A percentile compares a stretch with the other conserved stretches of the same genome.
Evolutionary conservation across 1,139 yeast genomes (phyloP).

Genomic region (Pichia sp.): DNA sequence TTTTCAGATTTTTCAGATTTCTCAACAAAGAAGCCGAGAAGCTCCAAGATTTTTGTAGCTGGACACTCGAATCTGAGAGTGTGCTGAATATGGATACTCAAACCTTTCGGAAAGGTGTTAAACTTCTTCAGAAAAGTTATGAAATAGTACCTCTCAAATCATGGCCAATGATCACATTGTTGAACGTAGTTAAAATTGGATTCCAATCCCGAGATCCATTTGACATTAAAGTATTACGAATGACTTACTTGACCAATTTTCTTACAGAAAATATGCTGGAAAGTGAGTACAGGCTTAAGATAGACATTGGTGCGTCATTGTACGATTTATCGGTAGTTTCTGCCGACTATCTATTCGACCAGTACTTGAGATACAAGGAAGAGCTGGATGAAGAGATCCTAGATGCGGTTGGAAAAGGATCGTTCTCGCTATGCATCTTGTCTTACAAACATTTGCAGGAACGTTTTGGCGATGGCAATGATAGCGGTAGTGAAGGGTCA

Average conservation of each 20-base stretch:
- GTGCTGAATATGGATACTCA: background rate
- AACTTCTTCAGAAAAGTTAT: background rate
- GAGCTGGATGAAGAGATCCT: background rate
- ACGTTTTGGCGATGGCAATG: background rate
- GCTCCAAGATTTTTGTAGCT: slow-evolving; percentile 4
- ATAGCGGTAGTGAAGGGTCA: background rate
- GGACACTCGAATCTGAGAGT: background rate
- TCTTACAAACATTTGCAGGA: slow-evolving; percentile 5
- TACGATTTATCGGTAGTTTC: slow-evolving; percentile 6
- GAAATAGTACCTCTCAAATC: slow-evolving; percentile 10
- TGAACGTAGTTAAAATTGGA: background rate
- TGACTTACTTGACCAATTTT: slow-evolving; percentile 7
- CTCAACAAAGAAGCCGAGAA: slow-evolving; percentile 1
- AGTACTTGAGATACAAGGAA: background rate
- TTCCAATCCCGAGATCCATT: background rate
- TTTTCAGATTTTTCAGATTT: slow-evolving; percentile 3
- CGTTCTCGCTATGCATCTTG: slow-evolving; percentile 8
- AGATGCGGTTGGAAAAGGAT: slow-evolving; percentile 7
- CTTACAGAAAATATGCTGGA: slow-evolving; percentile 2
- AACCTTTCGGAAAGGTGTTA: background rate
- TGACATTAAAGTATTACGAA: background rate
- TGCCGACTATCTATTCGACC: slow-evolving; percentile 9
- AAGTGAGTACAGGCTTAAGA: background rate
- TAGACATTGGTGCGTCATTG: slow-evolving; percentile 4
- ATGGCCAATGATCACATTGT: slow-evolving; percentile 14